Conservation (phyloP, 768 basidiomycete species). For the Pleurotus salmoneostramineus region DNA sequence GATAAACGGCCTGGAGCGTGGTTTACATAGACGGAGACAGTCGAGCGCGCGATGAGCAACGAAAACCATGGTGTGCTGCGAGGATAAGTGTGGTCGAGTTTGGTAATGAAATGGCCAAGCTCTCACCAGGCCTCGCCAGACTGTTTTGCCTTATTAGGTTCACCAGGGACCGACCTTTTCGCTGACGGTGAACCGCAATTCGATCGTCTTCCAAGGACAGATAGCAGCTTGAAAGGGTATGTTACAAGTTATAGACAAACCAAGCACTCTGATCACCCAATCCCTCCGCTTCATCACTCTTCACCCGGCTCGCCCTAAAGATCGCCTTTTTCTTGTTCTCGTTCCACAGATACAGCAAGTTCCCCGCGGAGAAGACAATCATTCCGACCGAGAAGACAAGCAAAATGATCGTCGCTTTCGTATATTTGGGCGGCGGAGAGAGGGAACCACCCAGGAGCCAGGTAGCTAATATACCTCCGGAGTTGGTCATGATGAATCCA, state of each 20-base stretch:
- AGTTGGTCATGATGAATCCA: conserved; percentile 53
- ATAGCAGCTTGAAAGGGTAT: background rate
- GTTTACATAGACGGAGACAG: no score
- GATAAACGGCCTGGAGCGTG: no score
- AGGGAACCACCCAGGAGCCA: conserved; percentile 28
- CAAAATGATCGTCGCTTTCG: conserved; percentile 39
- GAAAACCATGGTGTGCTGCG: no score
- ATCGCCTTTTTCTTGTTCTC: conserved; percentile 43
- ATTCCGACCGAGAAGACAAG: conserved; percentile 37
- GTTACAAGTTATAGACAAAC: conserved; percentile 39
- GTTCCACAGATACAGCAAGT: conserved; percentile 33
- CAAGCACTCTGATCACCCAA: conserved; percentile 51
- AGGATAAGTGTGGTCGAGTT: no score
- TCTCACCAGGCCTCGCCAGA: no score
- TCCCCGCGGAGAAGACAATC: conserved; percentile 30
- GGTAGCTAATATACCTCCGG: conserved; percentile 47
- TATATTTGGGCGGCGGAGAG: conserved; percentile 46
- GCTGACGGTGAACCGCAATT: no score
- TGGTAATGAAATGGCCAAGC: no score
- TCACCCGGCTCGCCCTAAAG: conserved; percentile 24
- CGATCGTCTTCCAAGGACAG: no score
- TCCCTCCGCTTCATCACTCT: conserved; percentile 31
- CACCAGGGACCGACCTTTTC: no score
- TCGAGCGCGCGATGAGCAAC: no score
- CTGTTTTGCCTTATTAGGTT: no score